Evolutionary conservation across 2,329 filamentous ascomycete species (phyloP), one percentile per base, ranked within the genome.

Genomic region (Ophiosphaerella narmari): DNA sequence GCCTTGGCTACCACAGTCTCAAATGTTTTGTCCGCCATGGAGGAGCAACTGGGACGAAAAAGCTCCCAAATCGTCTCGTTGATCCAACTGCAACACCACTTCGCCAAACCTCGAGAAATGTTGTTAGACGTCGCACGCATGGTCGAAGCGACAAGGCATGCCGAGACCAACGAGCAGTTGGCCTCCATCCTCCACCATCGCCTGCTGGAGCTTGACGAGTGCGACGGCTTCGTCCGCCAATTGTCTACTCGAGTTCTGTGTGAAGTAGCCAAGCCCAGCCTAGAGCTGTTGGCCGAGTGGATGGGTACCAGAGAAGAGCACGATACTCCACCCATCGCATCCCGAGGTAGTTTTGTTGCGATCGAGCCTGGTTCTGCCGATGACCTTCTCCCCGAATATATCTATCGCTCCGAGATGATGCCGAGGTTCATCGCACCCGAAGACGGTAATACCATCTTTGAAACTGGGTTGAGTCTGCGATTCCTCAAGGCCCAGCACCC

Each of bases 401-500:
- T 83, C 5, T 80, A 92, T 29, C 84, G 88, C 52, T 77, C 79
- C 18, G 76, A 82, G 24, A 82, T 83, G 54, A 85, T 94, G 74
- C 90, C 90, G 0, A 77, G 80, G 2, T 94, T 94, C 59, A 79
- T 95, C 38, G 82, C 86, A 0, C 70, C 77, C 5, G 89, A 94
- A 49, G 82, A 92, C 57, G 86, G 85, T 3, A 80, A 82, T 43
- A 77, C 80, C 5, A 84, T 94, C n/a, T 92, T 93, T 57, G 90
- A 95, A 67, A 88, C 86, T 3, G 91, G 90, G 4, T 84, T 82
- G 61, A 93, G 88, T 66, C 73, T 96, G 40, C 83, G 88, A 7
- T 85, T 94, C 46, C 78, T 96, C 40, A 83, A 85, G 59, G 76
- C 78, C 18, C 85, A 88, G 59, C 88, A 94, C 66, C 82, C 89